phyloP scores from a whole-genome alignment of 2,329 filamentous ascomycete genomes.

The Zymoseptoria crescenta region DNA sequence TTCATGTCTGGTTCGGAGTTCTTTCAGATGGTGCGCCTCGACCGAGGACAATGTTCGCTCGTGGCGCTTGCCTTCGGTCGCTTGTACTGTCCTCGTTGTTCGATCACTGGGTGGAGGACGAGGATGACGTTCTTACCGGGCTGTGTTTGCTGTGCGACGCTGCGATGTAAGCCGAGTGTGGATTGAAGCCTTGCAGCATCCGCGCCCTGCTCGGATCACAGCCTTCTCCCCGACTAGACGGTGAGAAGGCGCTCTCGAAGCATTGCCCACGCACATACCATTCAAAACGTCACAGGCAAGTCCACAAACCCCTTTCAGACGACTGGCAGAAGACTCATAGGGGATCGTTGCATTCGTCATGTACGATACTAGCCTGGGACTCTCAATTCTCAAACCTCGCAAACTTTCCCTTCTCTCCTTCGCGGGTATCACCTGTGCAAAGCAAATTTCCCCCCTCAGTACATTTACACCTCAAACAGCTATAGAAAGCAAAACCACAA shows the following conservation, averaged over 20 bases:
- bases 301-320: no score
- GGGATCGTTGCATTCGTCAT: not conserved
- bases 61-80: no score
- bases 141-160: not conserved
- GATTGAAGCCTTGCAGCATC: not conserved
- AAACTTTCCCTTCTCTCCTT: not conserved
- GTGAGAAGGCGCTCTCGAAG: not conserved
- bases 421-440: slow-evolving; percentile 4
- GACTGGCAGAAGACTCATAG: not conserved
- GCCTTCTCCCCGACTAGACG: not conserved
- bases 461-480: not conserved
- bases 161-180: not conserved
- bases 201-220: not conserved
- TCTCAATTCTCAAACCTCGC: not conserved
- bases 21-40: not conserved
- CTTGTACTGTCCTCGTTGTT: no score
- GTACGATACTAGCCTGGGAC: not conserved
- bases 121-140: no score
- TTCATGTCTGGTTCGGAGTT: not conserved
- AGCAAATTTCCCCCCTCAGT: not conserved
- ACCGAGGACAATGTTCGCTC: not conserved
- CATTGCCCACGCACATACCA: no score
- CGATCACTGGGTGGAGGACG: no score
- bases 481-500: not conserved
- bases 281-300: no score